These are phyloP conservation scores for Parafenestella ontariensis DNA, from an alignment of 2,329 filamentous ascomycete species.

Conservation along the genomic window DNA sequence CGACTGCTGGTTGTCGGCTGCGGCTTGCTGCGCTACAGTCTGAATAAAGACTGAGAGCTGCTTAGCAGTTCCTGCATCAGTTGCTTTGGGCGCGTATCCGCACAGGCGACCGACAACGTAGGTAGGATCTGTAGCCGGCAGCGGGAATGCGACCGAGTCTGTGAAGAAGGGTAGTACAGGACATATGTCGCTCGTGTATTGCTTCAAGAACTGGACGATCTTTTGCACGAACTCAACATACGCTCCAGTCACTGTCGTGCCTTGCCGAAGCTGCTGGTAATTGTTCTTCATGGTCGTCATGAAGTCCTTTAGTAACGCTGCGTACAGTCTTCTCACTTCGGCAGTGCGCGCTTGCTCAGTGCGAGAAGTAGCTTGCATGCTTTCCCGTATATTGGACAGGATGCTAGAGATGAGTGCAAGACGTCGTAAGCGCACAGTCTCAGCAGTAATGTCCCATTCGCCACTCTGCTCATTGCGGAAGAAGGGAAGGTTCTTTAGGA, in stretches of 20 bases:
- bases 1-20: conserved; percentile 62
- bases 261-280: conserved; percentile 61
- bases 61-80: conserved; percentile 57
- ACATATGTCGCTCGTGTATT: conserved; percentile 65
- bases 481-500: conserved; percentile 67
- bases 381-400: conserved; percentile 65
- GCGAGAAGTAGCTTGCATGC: conserved; percentile 47
- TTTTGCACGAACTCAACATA: conserved; percentile 69
- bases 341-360: conserved; percentile 40
- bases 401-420: conserved; percentile 63
- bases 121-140: conserved; percentile 65
- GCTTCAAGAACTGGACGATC: conserved; percentile 66
- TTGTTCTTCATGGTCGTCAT: conserved; percentile 69
- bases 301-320: conserved; percentile 59
- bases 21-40: conserved; percentile 65
- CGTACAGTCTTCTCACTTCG: conserved; percentile 56
- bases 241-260: conserved; percentile 53
- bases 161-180: conserved; percentile 66
- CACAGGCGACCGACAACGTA: conserved; percentile 69
- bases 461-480: conserved; percentile 46
- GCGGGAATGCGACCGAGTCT: conserved; percentile 65
- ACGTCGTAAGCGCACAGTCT: conserved; percentile 62
- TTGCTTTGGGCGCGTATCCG: conserved; percentile 63
- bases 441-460: conserved; percentile 56
- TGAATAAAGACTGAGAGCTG: conserved; percentile 66